Evolutionary conservation across 352 stramenopile species (phyloP).

Genomic region (Phytophthora nicotianae): DNA sequence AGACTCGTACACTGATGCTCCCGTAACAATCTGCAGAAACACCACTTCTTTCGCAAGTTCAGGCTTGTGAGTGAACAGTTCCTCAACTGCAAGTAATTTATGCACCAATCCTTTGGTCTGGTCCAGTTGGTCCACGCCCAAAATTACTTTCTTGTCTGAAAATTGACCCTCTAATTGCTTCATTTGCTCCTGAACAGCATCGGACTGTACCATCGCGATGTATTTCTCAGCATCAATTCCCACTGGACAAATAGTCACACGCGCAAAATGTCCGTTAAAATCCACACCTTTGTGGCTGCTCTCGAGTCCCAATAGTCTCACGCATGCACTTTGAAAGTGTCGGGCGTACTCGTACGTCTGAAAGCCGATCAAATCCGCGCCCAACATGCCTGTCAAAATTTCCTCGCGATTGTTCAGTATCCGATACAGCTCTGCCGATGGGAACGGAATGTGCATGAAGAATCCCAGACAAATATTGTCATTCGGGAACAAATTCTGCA

Average conservation of each 20-base stretch:
- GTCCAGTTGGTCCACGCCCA: slow-evolving; percentile 87
- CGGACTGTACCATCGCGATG: slow-evolving; percentile 57
- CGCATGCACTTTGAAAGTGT: slow-evolving; percentile 89
- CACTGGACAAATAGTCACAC: slow-evolving; percentile 87
- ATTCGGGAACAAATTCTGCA: slow-evolving; percentile 90
- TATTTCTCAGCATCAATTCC: slow-evolving; percentile 89
- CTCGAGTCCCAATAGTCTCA: slow-evolving; percentile 85
- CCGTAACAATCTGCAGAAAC: slow-evolving; percentile 93
- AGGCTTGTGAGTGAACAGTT: slow-evolving; percentile 85
- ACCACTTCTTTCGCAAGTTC: slow-evolving; percentile 94
- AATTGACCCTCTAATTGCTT: slow-evolving; percentile 68
- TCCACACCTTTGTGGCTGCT: slow-evolving; percentile 91
- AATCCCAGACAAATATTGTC: slow-evolving; percentile 88
- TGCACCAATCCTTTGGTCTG: slow-evolving; percentile 91
- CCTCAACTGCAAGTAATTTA: slow-evolving; percentile 90
- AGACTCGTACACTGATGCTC: slow-evolving; percentile 51
- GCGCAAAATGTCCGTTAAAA: slow-evolving; percentile 87
- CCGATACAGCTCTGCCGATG: slow-evolving; percentile 89
- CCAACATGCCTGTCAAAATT: slow-evolving; percentile 87
- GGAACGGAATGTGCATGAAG: slow-evolving; percentile 93
- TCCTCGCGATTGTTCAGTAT: slow-evolving; percentile 90
- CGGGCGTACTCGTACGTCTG: slow-evolving; percentile 92
- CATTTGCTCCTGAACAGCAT: slow-evolving; percentile 72
- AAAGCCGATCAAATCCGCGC: slow-evolving; percentile 90
- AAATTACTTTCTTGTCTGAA: slow-evolving; percentile 82